These are phyloP conservation scores for Singerocomus inundabilis DNA, from an alignment of 1,284 basidiomycete species.

Conservation along the genomic window DNA sequence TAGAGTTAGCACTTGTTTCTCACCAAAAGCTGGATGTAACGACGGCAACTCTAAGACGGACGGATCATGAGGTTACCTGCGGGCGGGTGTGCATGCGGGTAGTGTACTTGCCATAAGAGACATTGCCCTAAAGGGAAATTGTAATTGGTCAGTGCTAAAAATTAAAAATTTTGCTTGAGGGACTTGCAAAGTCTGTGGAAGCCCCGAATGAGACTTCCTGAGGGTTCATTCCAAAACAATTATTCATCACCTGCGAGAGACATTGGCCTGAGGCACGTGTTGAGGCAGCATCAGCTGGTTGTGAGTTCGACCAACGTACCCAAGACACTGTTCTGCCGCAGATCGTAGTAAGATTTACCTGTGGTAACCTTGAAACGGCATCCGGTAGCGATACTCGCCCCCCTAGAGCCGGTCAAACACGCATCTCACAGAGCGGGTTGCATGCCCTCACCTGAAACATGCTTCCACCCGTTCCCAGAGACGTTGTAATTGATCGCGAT, in stretches of 20 bases:
- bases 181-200: slow-evolving; percentile 68
- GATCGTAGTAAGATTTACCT: slow-evolving; percentile 47
- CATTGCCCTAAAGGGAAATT: slow-evolving; percentile 52
- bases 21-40: slow-evolving; percentile 63
- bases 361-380: slow-evolving; percentile 55
- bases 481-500: slow-evolving; percentile 49
- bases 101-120: slow-evolving; percentile 55
- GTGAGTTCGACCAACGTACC: slow-evolving; percentile 37
- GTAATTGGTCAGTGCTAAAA: slow-evolving; percentile 15
- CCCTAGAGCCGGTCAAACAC: slow-evolving; percentile 41
- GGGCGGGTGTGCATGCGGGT: slow-evolving; percentile 6
- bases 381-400: slow-evolving; percentile 67
- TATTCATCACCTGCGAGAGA: slow-evolving; percentile 43
- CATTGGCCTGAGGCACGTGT: slow-evolving; percentile 38
- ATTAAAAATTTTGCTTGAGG: too few relatives aligned
- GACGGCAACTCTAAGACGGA: slow-evolving; percentile 58
- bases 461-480: slow-evolving; percentile 51
- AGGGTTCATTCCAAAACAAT: slow-evolving; percentile 40
- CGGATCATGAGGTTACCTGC: slow-evolving; percentile 14
- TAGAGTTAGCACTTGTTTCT: slow-evolving; percentile 14
- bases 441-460: slow-evolving; percentile 53
- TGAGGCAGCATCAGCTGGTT: neutral
- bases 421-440: neutral
- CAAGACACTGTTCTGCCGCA: slow-evolving; percentile 61
- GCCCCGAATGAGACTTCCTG: slow-evolving; percentile 42